These are phyloP conservation scores for Linaria vulgaris DNA, from an alignment of 257 asterid species.

Conservation along the genomic window DNA sequence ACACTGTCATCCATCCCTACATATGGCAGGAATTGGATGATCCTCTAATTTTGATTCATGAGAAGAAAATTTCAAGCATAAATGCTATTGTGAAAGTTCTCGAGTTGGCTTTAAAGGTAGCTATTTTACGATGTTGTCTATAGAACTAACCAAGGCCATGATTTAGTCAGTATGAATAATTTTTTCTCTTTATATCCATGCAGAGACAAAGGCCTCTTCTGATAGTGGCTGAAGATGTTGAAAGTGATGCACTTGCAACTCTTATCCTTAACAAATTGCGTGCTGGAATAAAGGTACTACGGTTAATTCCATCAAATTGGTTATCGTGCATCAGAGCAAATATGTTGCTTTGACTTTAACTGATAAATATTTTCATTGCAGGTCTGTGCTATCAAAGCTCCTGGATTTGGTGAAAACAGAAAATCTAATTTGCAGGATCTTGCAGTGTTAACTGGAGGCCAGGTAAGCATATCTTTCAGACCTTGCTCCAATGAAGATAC, in stretches of 20 bases:
- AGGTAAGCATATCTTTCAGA: slow-evolving; percentile 36
- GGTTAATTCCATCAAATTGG: not conserved
- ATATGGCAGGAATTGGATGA: slow-evolving; percentile 77
- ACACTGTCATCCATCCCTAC: not conserved
- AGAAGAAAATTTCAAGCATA: slow-evolving; percentile 84
- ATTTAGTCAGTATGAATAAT: not conserved
- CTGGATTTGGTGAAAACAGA: slow-evolving; percentile 95
- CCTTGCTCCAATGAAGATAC: not conserved
- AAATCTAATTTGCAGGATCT: slow-evolving; percentile 79
- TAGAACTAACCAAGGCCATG: not conserved
- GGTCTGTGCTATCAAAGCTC: slow-evolving; percentile 97
- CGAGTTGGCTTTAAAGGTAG: slow-evolving; percentile 88
- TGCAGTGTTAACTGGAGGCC: slow-evolving; percentile 87
- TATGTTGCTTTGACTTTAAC: not conserved
- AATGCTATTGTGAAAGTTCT: slow-evolving; percentile 72
- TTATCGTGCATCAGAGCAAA: not conserved
- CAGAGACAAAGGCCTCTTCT: slow-evolving; percentile 85
- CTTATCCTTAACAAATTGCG: slow-evolving; percentile 92
- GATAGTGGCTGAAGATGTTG: slow-evolving; percentile 89
- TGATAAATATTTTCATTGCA: slow-evolving; percentile 23
- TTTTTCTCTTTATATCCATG: not conserved
- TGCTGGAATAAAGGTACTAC: slow-evolving; percentile 79
- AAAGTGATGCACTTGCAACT: slow-evolving; percentile 94
- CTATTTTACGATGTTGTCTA: not conserved
- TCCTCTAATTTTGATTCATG: slow-evolving; percentile 79